Evolutionary conservation across 352 stramenopile genomes (phyloP).

Genomic region (Globisporangium canariense): DNA sequence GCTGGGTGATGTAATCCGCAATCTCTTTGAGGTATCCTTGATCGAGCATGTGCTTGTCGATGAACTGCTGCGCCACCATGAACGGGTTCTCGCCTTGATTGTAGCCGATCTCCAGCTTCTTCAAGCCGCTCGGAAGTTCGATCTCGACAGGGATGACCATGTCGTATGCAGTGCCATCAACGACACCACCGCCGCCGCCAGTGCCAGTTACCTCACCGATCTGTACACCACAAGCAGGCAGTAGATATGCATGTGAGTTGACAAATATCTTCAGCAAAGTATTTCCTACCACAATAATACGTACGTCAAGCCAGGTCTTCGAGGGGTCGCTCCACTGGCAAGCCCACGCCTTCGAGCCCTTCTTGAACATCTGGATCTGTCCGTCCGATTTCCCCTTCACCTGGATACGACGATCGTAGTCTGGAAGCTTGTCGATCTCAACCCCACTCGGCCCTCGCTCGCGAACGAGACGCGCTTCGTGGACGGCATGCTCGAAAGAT

Average conservation of each 20-base stretch:
- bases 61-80: constrained; percentile 94
- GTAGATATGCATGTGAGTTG: neutral
- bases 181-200: constrained; percentile 63
- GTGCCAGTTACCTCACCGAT: constrained; percentile 87
- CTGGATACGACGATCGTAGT: constrained; percentile 87
- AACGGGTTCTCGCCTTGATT: constrained; percentile 98
- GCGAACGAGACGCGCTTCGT: constrained; percentile 50
- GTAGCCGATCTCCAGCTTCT: constrained; percentile 96
- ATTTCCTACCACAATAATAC: constrained; percentile 11
- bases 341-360: constrained; percentile 90
- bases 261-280: neutral
- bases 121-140: constrained; percentile 89
- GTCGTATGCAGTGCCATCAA: constrained; percentile 93
- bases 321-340: constrained; percentile 93
- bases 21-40: constrained; percentile 93
- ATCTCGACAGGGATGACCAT: constrained; percentile 97
- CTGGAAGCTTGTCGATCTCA: constrained; percentile 92
- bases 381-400: constrained; percentile 86
- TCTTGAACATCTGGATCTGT: constrained; percentile 96
- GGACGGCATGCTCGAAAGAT: constrained; percentile 59
- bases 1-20: constrained; percentile 95
- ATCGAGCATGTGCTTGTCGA: constrained; percentile 94
- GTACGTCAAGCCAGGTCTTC: constrained; percentile 94
- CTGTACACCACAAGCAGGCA: constrained; percentile 19
- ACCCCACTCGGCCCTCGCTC: constrained; percentile 86